Conservation (phyloP, 306 rosid species). For the Gastrolobium bilobum region DNA sequence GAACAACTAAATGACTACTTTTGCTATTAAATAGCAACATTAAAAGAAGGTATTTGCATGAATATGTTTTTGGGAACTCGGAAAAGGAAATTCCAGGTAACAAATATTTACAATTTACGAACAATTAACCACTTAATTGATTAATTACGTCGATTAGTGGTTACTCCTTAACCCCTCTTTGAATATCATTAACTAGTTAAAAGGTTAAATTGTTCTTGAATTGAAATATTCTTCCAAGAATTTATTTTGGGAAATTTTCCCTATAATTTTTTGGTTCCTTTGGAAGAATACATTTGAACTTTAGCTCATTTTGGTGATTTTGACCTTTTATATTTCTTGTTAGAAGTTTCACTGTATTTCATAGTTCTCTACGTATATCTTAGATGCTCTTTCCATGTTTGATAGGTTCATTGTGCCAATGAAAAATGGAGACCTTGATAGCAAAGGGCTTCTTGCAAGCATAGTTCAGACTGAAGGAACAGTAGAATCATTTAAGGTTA, state of each 20-base stretch:
- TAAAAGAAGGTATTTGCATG: constrained; percentile 11
- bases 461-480: constrained; percentile 77
- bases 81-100: not conserved
- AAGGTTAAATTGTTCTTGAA: constrained; percentile 31
- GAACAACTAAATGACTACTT: constrained; percentile 1
- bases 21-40: not conserved
- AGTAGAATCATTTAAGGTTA: constrained; percentile 85
- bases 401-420: constrained; percentile 84
- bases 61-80: not conserved
- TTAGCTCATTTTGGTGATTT: constrained; percentile 11
- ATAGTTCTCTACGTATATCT: constrained; percentile 15
- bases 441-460: constrained; percentile 86
- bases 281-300: constrained; percentile 39
- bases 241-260: not conserved
- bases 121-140: constrained; percentile 27
- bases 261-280: constrained; percentile 28
- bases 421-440: constrained; percentile 89
- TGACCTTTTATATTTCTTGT: constrained; percentile 23
- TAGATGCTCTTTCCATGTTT: constrained; percentile 34
- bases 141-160: constrained; percentile 25
- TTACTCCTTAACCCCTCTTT: constrained; percentile 32
- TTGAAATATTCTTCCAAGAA: constrained; percentile 30
- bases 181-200: constrained; percentile 13
- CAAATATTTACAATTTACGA: not conserved
- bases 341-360: not conserved